Evolutionary conservation across 192 early-diverging fungal species (phyloP), one percentile per base, ranked within the genome.

Genomic region (Umbelopsis vinacea): DNA sequence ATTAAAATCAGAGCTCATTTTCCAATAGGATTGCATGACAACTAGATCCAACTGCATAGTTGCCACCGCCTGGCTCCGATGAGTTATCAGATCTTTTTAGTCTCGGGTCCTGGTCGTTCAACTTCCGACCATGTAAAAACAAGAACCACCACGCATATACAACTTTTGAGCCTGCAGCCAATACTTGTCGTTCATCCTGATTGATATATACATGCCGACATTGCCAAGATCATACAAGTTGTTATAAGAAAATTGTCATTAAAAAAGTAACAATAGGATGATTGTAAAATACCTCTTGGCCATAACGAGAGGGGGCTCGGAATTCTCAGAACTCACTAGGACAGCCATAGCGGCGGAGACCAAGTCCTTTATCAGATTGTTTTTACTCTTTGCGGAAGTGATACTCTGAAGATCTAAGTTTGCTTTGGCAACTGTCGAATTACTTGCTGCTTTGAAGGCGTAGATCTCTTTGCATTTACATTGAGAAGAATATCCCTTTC

Each of bases 11-110:
- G 17, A 19, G 17, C 17, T 7, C 26, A 12, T 37, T 29, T 37
- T 63, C 57, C 57, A 63, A 63, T 63, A 63, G 57, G 57, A 63
- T 63, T 37, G 57, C 57, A 38, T 29, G 26, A 63, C 57, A 63
- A 37, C 57, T 63, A 63, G 57, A 63, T 63, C 57, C 57, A 63
- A 63, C 57, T 5, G 11, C 57, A 37, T 29, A 63, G 6, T 14
- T 63, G 24, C 2, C 33, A 26, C 7, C 15, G 33, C 19, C 15
- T 26, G 33, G 57, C 57, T 63, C 57, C 57, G 57, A 63, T 63
- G 57, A 19, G 29, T 63, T 63, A 63, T 63, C 57, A 63, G 57
- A 63, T 63, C 57, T 37, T 63, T 5, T 37, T 37, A n/a, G 57
- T 14, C 14, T n/a, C 26, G 53, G 21, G 8, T 22, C 11, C 22